Percentiles rank a stretch among this genome's conserved stretches.
phyloP scores from a whole-genome alignment of 2,329 filamentous ascomycete species.

The Metarhizium humberi region DNA sequence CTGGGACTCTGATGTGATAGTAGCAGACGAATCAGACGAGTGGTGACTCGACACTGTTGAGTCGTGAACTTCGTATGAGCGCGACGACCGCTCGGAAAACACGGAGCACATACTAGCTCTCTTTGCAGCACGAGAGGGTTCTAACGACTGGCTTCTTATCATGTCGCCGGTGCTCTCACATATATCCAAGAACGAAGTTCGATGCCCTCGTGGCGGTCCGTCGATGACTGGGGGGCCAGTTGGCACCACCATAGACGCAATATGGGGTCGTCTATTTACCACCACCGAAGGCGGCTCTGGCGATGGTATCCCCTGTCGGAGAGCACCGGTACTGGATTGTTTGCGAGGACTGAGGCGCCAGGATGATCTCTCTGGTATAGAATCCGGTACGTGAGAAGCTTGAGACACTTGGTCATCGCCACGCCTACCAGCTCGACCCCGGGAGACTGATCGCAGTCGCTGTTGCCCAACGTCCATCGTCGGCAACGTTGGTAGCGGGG shows the following conservation, averaged over 20 bases:
- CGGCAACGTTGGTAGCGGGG: not conserved
- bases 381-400: not conserved
- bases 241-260: constrained; percentile 1
- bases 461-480: not conserved
- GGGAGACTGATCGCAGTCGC: not conserved
- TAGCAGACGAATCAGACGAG: constrained; percentile 16
- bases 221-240: not conserved
- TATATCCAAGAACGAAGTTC: constrained; percentile 5
- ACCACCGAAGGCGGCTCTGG: not conserved
- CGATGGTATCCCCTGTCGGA: not conserved
- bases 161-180: not conserved
- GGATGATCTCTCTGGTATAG: not conserved
- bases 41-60: constrained; percentile 9
- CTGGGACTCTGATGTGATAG: constrained; percentile 7
- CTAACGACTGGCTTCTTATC: constrained; percentile 5
- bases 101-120: constrained; percentile 19
- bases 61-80: constrained; percentile 11
- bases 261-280: not conserved
- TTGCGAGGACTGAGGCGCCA: constrained; percentile 3
- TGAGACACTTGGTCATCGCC: not conserved
- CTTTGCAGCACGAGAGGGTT: constrained; percentile 12
- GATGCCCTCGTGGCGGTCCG: constrained; percentile 1
- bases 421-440: not conserved
- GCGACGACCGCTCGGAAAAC: constrained; percentile 16
- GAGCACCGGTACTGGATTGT: constrained; percentile 3